Percentiles rank a stretch among this genome's conserved stretches.
These are phyloP conservation scores for Boletus mariae DNA, from an alignment of 1,284 basidiomycete species.

Conservation along the genomic window DNA sequence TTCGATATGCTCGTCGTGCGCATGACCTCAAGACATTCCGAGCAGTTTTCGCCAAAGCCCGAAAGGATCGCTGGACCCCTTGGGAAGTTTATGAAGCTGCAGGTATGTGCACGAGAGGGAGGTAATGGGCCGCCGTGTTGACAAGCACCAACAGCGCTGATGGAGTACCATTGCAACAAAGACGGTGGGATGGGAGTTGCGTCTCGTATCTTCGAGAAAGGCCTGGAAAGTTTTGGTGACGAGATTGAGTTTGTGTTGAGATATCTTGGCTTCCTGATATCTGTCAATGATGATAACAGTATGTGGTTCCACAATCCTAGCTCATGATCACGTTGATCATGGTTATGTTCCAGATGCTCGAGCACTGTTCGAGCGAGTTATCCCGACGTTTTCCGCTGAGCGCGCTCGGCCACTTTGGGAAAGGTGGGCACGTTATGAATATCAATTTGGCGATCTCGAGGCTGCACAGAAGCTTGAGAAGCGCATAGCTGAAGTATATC, in stretches of 20 bases:
- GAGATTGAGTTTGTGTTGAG: constrained; percentile 85
- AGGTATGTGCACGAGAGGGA: constrained; percentile 49
- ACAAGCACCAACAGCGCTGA: constrained; percentile 59
- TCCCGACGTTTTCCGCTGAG: constrained; percentile 75
- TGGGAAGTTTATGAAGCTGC: constrained; percentile 96
- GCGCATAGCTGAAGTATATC: constrained; percentile 84
- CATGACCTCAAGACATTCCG: constrained; percentile 67
- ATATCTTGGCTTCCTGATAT: constrained; percentile 91
- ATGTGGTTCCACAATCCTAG: constrained; percentile 28
- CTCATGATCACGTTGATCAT: background rate
- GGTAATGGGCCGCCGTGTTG: constrained; percentile 4
- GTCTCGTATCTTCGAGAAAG: constrained; percentile 91
- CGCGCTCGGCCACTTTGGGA: constrained; percentile 90
- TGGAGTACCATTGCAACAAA: constrained; percentile 95
- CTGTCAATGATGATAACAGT: constrained; percentile 96
- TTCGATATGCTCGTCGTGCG: constrained; percentile 62
- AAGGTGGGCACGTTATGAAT: constrained; percentile 93
- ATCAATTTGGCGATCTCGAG: constrained; percentile 91
- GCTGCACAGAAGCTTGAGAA: constrained; percentile 87
- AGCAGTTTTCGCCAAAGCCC: constrained; percentile 78
- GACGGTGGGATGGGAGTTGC: constrained; percentile 71
- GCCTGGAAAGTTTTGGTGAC: constrained; percentile 81
- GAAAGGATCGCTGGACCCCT: constrained; percentile 80
- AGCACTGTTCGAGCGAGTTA: constrained; percentile 89
- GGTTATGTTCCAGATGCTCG: constrained; percentile 70